Evolutionary conservation across 129 eudicot species (phyloP), one percentile per base, ranked within the genome.

Genomic region (Sambucus nigra): DNA sequence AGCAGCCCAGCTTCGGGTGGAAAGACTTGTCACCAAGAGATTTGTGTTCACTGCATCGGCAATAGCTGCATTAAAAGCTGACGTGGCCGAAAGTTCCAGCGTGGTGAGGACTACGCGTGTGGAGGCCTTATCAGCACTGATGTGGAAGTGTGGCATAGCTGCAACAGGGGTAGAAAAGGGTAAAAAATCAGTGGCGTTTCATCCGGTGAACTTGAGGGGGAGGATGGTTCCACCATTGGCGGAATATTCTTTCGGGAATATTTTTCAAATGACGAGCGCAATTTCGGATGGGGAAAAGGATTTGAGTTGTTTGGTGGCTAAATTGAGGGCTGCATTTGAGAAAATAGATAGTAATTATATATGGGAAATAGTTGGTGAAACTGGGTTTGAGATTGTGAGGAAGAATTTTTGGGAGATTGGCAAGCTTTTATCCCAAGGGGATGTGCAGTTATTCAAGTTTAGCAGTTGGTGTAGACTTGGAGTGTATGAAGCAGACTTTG

Each of bases 241-340:
- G n/a, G 85, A 77, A 25, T 20, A 60, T 12, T 71, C 73, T 25
- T 74, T 77, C 21, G 82, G 91, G 1, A 75, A 80, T 45, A 42
- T 80, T 20, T 80, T 80, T 28, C 73, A 53, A 24, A 29, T 80
- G 73, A 60, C 73, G 19, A 55, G 25, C 22, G 65, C 78, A 0
- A 26, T 40, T 4, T 29, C 66, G 23, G 49, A 47, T 8, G 76
- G 52, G 3, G 57, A 53, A 0, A 28, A 16, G 1, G 47, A 65
- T 8, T 47, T 68, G 57, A 55, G 61, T 19, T 18, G 12, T 12
- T 55, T 74, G n/a, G 81, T 67, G 28, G 57, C 24, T 16, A 71
- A 76, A 31, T 31, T 81, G 51, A 67, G 73, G 56, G 64, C 10
- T 0, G 75, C 73, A 15, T 32, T 81, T 14, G 41, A 21, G 31